Evolutionary conservation across 331 rosid genomes (phyloP).

Genomic region (Malus hybrid): DNA sequence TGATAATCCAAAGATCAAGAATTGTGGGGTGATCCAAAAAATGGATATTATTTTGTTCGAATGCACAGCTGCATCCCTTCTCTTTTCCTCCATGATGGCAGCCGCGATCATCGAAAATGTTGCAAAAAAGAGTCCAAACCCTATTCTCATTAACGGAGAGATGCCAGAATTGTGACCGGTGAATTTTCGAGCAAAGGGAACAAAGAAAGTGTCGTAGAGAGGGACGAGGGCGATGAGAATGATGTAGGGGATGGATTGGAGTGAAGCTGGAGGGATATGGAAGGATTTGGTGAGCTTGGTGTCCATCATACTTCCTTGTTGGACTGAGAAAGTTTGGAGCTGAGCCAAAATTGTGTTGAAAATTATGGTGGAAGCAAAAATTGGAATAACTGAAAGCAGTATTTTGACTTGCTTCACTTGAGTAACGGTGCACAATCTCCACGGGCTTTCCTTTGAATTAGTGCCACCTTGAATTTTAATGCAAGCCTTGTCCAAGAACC

Average conservation of each 20-base stretch:
- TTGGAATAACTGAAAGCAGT: slow-evolving; percentile 51
- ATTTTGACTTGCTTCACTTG: slow-evolving; percentile 64
- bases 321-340: slow-evolving; percentile 76
- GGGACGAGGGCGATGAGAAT: slow-evolving; percentile 69
- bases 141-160: slow-evolving; percentile 64
- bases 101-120: slow-evolving; percentile 86
- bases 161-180: slow-evolving; percentile 78
- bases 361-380: slow-evolving; percentile 65
- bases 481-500: slow-evolving; percentile 71
- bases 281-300: slow-evolving; percentile 53
- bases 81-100: slow-evolving; percentile 64
- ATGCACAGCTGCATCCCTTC: slow-evolving; percentile 50
- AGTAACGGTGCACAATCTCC: slow-evolving; percentile 49
- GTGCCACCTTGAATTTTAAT: slow-evolving; percentile 40
- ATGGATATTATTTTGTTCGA: slow-evolving; percentile 42
- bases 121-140: slow-evolving; percentile 63
- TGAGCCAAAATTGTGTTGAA: slow-evolving; percentile 80
- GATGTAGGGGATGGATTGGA: slow-evolving; percentile 77
- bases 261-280: slow-evolving; percentile 79
- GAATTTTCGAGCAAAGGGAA: slow-evolving; percentile 64
- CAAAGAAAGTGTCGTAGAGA: slow-evolving; percentile 64
- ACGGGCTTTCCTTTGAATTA: slow-evolving; percentile 41
- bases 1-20: slow-evolving; percentile 72
- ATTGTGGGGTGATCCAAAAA: slow-evolving; percentile 89
- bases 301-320: slow-evolving; percentile 71